These are phyloP conservation scores for Diutina ranongensis DNA, from an alignment of 1,139 yeast genomes.

Conservation along the genomic window DNA sequence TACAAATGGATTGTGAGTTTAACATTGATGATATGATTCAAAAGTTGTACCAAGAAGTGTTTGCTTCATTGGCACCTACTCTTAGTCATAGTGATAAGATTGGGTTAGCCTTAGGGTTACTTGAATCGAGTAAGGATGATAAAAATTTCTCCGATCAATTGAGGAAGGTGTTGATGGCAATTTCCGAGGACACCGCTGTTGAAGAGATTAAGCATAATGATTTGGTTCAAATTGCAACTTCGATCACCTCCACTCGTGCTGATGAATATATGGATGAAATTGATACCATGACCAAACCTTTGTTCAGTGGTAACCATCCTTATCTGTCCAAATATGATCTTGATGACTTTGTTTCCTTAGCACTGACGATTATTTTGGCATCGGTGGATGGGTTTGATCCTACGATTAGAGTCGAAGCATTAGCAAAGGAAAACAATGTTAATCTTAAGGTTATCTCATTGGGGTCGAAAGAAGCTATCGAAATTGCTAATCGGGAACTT, in stretches of 20 bases:
- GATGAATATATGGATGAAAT: not conserved
- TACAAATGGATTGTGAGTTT: not conserved
- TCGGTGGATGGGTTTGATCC: conserved; percentile 1
- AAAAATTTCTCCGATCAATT: not conserved
- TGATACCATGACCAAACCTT: not conserved
- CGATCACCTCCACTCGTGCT: not conserved
- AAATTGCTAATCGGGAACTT: not conserved
- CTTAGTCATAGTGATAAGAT: not conserved
- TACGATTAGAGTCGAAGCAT: not conserved
- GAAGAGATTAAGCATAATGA: not conserved
- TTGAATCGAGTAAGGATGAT: not conserved
- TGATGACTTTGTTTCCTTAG: not conserved
- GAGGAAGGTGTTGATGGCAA: not conserved
- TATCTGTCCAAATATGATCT: not conserved
- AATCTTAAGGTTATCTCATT: not conserved
- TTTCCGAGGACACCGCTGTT: not conserved
- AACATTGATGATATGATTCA: not conserved
- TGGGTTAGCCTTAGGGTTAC: not conserved
- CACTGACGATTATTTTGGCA: not conserved
- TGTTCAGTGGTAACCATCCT: not conserved
- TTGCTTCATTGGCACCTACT: not conserved
- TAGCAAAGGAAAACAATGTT: not conserved
- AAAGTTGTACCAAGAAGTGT: not conserved
- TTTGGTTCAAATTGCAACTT: not conserved
- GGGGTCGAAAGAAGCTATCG: conserved; percentile 1